Evolutionary conservation across 352 stramenopile species (phyloP).

Genomic region (Thalassiosira livingstoniorum): DNA sequence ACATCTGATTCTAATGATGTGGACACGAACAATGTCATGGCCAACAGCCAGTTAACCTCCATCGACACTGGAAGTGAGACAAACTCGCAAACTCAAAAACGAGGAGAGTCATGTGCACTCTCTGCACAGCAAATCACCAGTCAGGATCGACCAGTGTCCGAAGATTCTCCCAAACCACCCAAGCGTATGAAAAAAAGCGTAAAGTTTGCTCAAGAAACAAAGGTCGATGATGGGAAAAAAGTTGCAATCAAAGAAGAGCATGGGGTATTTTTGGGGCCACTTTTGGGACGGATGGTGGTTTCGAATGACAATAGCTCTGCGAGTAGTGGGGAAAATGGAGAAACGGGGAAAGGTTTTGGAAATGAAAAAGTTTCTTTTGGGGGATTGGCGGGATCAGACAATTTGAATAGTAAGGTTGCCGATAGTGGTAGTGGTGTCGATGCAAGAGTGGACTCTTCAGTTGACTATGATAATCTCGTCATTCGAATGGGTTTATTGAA

Average conservation of each 20-base stretch:
- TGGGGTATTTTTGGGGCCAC: slow-evolving; percentile 28
- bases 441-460: not conserved
- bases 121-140: too few relatives aligned
- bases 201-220: too few relatives aligned
- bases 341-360: not conserved
- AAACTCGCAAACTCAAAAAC: too few relatives aligned
- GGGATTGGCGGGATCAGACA: not conserved
- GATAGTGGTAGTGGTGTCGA: not conserved
- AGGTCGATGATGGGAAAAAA: slow-evolving; percentile 12
- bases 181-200: too few relatives aligned
- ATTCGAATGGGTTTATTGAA: slow-evolving; percentile 43
- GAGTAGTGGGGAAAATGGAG: not conserved
- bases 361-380: not conserved
- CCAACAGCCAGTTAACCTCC: too few relatives aligned
- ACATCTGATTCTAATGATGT: too few relatives aligned
- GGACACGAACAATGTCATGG: too few relatives aligned
- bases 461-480: slow-evolving; percentile 34
- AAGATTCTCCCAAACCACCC: too few relatives aligned
- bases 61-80: too few relatives aligned
- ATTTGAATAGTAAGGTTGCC: not conserved
- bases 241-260: slow-evolving; percentile 28
- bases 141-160: too few relatives aligned
- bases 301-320: not conserved
- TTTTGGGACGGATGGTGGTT: slow-evolving; percentile 20
- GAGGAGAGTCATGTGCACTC: too few relatives aligned